Evolutionary conservation across 495 filamentous ascomycete species (phyloP).

Genomic region (Cercophora sp.): DNA sequence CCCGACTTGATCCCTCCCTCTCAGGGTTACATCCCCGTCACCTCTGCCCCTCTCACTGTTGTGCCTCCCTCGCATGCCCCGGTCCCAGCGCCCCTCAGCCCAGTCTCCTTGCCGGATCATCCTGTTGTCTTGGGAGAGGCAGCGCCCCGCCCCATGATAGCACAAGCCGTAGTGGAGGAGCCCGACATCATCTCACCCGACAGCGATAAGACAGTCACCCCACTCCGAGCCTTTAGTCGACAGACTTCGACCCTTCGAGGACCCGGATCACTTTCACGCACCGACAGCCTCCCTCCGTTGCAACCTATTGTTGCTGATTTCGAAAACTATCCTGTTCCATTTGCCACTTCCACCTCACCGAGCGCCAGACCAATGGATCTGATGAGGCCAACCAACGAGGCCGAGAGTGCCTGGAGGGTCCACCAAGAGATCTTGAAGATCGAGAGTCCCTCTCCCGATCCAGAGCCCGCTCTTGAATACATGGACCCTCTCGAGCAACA

Average conservation of each 20-base stretch:
- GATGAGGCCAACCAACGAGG: constrained; percentile 41
- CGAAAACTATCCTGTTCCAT: constrained; percentile 19
- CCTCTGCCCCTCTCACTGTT: constrained; percentile 8
- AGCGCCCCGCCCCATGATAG: constrained; percentile 2
- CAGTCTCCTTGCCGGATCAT: constrained; percentile 12
- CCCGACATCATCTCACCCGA: constrained; percentile 18
- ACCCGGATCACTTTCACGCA: constrained; percentile 19
- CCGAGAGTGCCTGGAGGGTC: constrained; percentile 33
- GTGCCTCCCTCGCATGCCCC: constrained; percentile 8
- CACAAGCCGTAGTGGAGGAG: constrained; percentile 12
- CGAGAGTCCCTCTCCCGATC: constrained; percentile 34
- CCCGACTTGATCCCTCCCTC: constrained; percentile 16
- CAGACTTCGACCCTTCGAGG: constrained; percentile 17
- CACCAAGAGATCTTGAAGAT: constrained; percentile 40
- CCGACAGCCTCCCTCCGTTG: constrained; percentile 29
- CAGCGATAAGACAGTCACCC: constrained; percentile 19
- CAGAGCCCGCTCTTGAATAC: constrained; percentile 8
- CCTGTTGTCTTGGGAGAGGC: background rate
- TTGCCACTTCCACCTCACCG: constrained; percentile 15
- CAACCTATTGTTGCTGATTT: constrained; percentile 31
- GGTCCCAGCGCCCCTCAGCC: constrained; percentile 12
- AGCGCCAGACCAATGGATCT: constrained; percentile 41
- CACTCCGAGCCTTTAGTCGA: constrained; percentile 8
- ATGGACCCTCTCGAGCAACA: constrained; percentile 15
- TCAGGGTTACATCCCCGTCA: constrained; percentile 9